These are phyloP conservation scores for Phytopythium montanum DNA, from an alignment of 352 stramenopile species.

Conservation along the genomic window DNA sequence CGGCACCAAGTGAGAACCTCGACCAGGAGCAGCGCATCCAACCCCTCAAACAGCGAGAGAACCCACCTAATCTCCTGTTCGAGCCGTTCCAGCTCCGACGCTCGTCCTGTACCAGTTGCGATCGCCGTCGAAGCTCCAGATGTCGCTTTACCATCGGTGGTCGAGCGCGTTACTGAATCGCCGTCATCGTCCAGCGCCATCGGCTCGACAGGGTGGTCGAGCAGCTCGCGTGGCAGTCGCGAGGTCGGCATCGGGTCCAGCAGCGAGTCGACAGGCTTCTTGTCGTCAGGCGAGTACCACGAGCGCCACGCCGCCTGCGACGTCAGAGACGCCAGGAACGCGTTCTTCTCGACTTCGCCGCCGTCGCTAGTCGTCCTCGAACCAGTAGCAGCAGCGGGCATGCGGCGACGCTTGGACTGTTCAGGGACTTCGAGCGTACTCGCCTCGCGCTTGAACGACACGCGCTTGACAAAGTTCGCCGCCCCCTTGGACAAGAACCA, in stretches of 20 bases:
- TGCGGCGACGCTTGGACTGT: background rate
- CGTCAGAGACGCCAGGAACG: constrained; percentile 47
- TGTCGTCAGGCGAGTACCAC: constrained; percentile 38
- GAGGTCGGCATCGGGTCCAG: constrained; percentile 44
- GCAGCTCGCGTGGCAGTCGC: constrained; percentile 23
- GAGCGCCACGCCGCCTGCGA: constrained; percentile 46
- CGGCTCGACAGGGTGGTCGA: constrained; percentile 9
- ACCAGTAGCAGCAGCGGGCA: background rate
- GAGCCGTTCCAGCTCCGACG: constrained; percentile 22
- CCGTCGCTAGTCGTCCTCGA: background rate
- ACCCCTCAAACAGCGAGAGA: background rate
- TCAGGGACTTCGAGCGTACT: background rate
- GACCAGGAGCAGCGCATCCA: background rate
- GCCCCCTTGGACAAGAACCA: constrained; percentile 64
- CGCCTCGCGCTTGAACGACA: constrained; percentile 30
- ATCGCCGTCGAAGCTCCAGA: background rate
- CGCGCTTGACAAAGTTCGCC: constrained; percentile 57
- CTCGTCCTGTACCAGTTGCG: background rate
- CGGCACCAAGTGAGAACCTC: background rate
- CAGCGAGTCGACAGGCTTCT: constrained; percentile 10
- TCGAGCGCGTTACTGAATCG: constrained; percentile 1
- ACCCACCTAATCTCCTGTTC: constrained; percentile 48
- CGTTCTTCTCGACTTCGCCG: constrained; percentile 20
- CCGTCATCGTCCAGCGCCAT: constrained; percentile 12
- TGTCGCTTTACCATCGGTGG: background rate